A percentile compares a stretch with the other conserved stretches of the same genome.
phyloP scores from a whole-genome alignment of 1,284 basidiomycete genomes.

The Mycena sp. region DNA sequence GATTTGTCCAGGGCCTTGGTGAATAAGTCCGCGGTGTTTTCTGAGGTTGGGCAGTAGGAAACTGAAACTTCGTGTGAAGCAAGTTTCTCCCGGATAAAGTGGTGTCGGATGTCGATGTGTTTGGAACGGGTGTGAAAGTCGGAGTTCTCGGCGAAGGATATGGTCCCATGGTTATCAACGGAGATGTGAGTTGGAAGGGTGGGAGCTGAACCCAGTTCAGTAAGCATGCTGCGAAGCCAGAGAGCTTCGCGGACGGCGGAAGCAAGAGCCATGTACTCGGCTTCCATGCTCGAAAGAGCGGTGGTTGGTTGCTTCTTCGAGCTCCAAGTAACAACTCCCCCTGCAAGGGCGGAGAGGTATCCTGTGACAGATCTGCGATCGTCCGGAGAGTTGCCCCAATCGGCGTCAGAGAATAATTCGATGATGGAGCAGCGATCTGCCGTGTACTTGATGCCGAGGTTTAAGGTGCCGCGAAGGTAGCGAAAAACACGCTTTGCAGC shows the following conservation, averaged over 20 bases:
- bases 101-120: constrained; percentile 52
- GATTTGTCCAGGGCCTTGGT: constrained; percentile 32
- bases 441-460: constrained; percentile 30
- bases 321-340: constrained; percentile 38
- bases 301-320: constrained; percentile 40
- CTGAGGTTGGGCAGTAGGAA: constrained; percentile 32
- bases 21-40: constrained; percentile 42
- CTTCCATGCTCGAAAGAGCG: constrained; percentile 36
- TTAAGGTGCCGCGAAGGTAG: constrained; percentile 40
- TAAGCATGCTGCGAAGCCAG: constrained; percentile 38
- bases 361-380: constrained; percentile 37
- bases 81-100: constrained; percentile 45
- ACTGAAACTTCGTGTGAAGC: constrained; percentile 17
- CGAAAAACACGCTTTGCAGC: constrained; percentile 39
- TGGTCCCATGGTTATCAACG: constrained; percentile 45
- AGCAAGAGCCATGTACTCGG: constrained; percentile 38
- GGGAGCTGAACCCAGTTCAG: constrained; percentile 23
- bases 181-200: constrained; percentile 23
- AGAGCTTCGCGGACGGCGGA: constrained; percentile 37
- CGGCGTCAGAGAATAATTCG: constrained; percentile 34
- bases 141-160: constrained; percentile 38
- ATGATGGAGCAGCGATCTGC: background rate
- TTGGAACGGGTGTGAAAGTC: constrained; percentile 40
- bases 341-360: constrained; percentile 33
- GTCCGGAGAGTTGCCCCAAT: constrained; percentile 36